These are phyloP conservation scores for Picea sitchensis DNA, from an alignment of 75 land plant genomes.

Conservation along the genomic window DNA sequence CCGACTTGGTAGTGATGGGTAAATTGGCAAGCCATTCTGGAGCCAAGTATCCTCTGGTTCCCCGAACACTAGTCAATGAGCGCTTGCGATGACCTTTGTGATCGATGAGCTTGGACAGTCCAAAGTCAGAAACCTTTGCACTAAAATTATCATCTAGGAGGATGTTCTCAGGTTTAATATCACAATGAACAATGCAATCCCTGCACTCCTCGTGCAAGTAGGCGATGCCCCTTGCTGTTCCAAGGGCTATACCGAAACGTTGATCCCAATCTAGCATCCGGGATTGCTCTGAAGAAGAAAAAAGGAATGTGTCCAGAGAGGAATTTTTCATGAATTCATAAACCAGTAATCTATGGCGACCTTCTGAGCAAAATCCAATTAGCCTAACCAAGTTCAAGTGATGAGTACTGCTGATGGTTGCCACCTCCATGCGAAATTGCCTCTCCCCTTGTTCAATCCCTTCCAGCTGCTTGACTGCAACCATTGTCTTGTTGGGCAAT, in stretches of 20 bases:
- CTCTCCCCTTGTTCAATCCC: constrained; percentile 25
- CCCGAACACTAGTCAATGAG: constrained; percentile 45
- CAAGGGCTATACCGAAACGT: constrained; percentile 65
- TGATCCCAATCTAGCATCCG: constrained; percentile 61
- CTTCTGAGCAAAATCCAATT: constrained; percentile 23
- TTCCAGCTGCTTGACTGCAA: constrained; percentile 34
- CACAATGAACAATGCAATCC: constrained; percentile 92
- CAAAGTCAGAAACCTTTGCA: constrained; percentile 90
- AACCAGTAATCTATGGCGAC: constrained; percentile 16
- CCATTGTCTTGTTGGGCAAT: background rate
- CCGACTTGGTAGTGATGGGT: constrained; percentile 75
- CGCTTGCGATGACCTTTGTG: constrained; percentile 52
- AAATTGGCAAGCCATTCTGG: constrained; percentile 89
- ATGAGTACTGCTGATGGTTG: constrained; percentile 27
- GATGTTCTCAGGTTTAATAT: constrained; percentile 96
- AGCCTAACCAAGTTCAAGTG: constrained; percentile 30
- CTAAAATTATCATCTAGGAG: constrained; percentile 72
- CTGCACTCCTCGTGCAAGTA: constrained; percentile 91
- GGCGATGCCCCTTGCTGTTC: constrained; percentile 87
- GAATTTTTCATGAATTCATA: constrained; percentile 28
- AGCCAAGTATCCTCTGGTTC: constrained; percentile 81
- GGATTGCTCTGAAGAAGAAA: constrained; percentile 18
- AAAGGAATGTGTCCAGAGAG: constrained; percentile 21
- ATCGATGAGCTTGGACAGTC: constrained; percentile 66
- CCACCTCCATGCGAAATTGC: constrained; percentile 25